phyloP scores from a whole-genome alignment of 2,329 filamentous ascomycete genomes.

The Colletotrichum camelliae region DNA sequence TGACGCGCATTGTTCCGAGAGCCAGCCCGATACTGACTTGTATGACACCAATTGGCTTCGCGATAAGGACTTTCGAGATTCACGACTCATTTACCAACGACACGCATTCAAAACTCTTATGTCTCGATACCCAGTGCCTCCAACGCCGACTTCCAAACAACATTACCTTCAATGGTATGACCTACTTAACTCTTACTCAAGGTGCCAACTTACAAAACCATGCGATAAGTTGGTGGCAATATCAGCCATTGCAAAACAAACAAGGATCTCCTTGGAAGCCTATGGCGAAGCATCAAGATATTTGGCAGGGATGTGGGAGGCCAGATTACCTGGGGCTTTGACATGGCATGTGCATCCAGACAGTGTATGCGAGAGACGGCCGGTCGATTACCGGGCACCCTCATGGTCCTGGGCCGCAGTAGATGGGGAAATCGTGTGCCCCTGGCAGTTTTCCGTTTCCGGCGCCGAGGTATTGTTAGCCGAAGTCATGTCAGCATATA shows the following conservation, averaged over 20 bases:
- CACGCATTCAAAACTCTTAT: too few species aligned
- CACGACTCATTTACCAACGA: too few species aligned
- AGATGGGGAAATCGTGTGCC: neutral
- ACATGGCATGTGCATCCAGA: neutral
- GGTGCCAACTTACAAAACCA: neutral
- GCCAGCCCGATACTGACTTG: neutral
- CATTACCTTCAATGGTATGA: too few species aligned
- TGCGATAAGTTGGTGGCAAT: neutral
- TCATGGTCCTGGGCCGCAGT: neutral
- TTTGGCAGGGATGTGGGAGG: neutral
- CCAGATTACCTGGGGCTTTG: neutral
- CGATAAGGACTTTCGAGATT: too few species aligned
- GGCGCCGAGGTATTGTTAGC: neutral
- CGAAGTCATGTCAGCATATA: neutral
- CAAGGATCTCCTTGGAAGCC: neutral
- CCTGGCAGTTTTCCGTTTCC: neutral
- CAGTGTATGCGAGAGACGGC: neutral
- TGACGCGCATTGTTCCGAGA: neutral
- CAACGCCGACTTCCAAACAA: too few species aligned
- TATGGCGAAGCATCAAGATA: neutral
- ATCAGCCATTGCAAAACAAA: neutral
- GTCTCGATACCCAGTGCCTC: too few species aligned
- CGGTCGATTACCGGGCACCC: neutral
- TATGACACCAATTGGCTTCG: accelerated
- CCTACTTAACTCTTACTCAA: neutral